phyloP scores from a whole-genome alignment of 2,329 filamentous ascomycete species.

The Apiospora sp. region DNA sequence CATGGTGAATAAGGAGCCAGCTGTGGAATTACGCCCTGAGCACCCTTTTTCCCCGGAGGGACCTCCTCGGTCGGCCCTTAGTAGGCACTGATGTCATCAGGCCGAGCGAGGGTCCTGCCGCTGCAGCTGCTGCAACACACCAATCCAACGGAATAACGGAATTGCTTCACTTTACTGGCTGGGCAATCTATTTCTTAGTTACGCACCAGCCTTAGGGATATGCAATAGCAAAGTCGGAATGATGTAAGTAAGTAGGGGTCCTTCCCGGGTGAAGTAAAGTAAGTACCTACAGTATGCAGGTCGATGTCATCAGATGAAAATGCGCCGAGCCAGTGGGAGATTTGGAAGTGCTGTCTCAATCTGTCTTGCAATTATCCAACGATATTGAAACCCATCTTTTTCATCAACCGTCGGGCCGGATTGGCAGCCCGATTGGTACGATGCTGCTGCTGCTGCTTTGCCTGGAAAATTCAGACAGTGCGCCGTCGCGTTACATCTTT shows the following conservation, averaged over 20 bases:
- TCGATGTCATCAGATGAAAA: not conserved
- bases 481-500: constrained; percentile 7
- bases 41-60: not conserved
- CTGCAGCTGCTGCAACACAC: not conserved
- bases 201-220: too few species aligned
- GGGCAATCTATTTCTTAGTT: not conserved
- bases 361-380: constrained; percentile 3
- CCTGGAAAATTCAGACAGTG: not conserved
- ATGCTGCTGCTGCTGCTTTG: not conserved
- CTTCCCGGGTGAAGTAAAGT: not conserved
- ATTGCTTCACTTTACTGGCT: too few species aligned
- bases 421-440: constrained; percentile 13
- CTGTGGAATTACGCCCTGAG: not conserved
- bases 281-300: not conserved
- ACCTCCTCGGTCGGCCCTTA: not conserved
- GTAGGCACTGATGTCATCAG: constrained; percentile 10
- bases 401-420: constrained; percentile 8
- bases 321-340: not conserved
- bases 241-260: not conserved
- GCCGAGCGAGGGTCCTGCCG: not conserved
- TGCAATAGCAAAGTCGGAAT: too few species aligned
- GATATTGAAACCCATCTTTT: not conserved
- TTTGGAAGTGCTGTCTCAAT: not conserved
- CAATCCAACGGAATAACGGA: too few species aligned
- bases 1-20: not conserved